Evolutionary conservation across 306 rosid species (phyloP).

Genomic region (Nissolia schottii): DNA sequence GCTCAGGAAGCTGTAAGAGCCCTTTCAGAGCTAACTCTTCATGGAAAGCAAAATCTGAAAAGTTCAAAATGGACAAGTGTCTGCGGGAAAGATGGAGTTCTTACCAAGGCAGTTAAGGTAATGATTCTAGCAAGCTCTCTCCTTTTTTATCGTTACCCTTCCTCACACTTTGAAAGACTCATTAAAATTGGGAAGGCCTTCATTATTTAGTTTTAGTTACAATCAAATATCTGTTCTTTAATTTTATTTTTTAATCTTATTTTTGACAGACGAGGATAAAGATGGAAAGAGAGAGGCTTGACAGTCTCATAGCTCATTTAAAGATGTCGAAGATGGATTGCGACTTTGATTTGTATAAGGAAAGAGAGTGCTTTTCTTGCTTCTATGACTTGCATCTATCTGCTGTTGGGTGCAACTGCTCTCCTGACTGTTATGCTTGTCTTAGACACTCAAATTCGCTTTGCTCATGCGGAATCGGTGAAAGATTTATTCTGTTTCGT

Average conservation of each 20-base stretch:
- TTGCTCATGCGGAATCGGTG: conserved; percentile 57
- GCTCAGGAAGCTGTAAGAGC: conserved; percentile 66
- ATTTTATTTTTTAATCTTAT: neutral
- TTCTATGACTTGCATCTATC: conserved; percentile 79
- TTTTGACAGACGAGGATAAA: conserved; percentile 56
- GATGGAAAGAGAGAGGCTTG: conserved; percentile 72
- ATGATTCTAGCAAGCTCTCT: conserved; percentile 6
- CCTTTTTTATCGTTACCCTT: neutral
- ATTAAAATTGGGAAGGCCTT: neutral
- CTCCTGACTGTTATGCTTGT: conserved; percentile 70
- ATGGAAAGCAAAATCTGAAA: conserved; percentile 42
- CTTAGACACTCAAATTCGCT: conserved; percentile 56
- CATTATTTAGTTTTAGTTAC: conserved; percentile 18
- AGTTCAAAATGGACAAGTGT: conserved; percentile 48
- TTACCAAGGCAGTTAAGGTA: conserved; percentile 80
- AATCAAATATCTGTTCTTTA: neutral
- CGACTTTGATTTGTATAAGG: conserved; percentile 52
- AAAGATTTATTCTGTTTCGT: conserved; percentile 54
- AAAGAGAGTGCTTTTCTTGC: conserved; percentile 81
- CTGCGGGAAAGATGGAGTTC: conserved; percentile 80
- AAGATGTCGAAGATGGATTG: conserved; percentile 63
- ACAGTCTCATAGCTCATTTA: conserved; percentile 46
- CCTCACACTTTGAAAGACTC: neutral
- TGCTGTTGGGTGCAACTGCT: conserved; percentile 69
- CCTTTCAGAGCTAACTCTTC: conserved; percentile 40